Base-by-base conservation (phyloP, 371 early-diverging fungal genomes). In the Syncephalastrum racemosum region DNA sequence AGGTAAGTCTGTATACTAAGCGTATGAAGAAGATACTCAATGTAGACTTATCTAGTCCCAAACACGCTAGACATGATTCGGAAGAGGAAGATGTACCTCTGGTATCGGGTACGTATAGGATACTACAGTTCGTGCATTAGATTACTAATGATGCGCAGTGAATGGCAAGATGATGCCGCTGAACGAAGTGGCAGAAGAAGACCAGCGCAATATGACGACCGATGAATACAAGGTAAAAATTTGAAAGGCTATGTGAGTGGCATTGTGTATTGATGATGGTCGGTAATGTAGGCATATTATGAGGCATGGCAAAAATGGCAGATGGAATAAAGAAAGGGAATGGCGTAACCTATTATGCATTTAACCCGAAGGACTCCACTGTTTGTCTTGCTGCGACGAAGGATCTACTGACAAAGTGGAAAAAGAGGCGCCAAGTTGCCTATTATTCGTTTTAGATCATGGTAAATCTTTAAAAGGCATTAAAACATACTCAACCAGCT, bases 131-230 rank as follows among this genome's bases (percentile, higher is more conserved):
- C 23, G 39, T 53, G 54, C 27, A 10, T 50, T 49, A 20, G 1
- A 23, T 7, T 22, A 53, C 20, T 45, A 18, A 23, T 18, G 20
- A 27, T 40, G 6, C 23, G 27, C 44, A 76, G 78, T 78, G 1
- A 78, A 72, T 57, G 84, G 82, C 25, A 70, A 68, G 43, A 69
- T 74, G 70, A 74, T 81, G 25, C 79, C 81, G 1, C 46, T 84
- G 46, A 71, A 79, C 60, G 82, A 84, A 47, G 71, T 81, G 4
- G 76, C 75, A 22, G 82, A 81, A 56, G 84, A 84, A 42, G 80
- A 81, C 54, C 82, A 81, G 50, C 56, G 65, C 12, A 70, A 75
- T 36, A 84, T 84, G 84, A 75, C 84, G 1, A 77, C 81, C 2
- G 84, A 81, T 49, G 84, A 84, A 63, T 84, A 84, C 41, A 69